Evolutionary conservation across 768 basidiomycete species (phyloP).

Genomic region (Mycena kentingensis): DNA sequence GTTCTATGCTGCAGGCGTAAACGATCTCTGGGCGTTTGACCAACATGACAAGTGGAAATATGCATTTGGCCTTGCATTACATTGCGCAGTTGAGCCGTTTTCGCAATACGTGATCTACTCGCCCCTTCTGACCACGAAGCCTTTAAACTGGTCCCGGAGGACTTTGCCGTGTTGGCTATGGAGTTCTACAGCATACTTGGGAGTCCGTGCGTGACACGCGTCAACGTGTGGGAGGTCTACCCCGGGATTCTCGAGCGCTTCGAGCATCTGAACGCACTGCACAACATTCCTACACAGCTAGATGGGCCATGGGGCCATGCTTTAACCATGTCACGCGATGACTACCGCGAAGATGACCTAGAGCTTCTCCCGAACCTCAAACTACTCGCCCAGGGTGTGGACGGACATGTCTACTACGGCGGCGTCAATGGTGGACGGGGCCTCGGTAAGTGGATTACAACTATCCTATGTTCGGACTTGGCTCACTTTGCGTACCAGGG

Average conservation of each 20-base stretch:
- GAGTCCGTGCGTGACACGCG: not conserved
- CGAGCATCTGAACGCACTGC: not conserved
- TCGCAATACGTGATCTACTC: too few relatives aligned
- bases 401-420: not conserved
- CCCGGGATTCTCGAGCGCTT: not conserved
- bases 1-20: too few relatives aligned
- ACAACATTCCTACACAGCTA: not conserved
- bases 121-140: too few relatives aligned
- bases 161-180: too few relatives aligned
- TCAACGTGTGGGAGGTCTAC: not conserved
- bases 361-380: not conserved
- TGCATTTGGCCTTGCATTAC: not conserved
- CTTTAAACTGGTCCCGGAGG: too few relatives aligned
- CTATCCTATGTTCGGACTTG: not conserved
- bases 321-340: not conserved
- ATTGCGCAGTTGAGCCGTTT: not conserved
- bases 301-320: conserved; percentile 2
- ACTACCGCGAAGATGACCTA: not conserved
- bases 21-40: too few relatives aligned
- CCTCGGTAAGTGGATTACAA: not conserved
- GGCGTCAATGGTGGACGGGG: not conserved
- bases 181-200: too few relatives aligned
- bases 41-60: too few relatives aligned
- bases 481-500: not conserved
- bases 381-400: not conserved